Base-by-base conservation (phyloP, 2,329 filamentous ascomycete genomes). In the Ascochyta rabiei region DNA sequence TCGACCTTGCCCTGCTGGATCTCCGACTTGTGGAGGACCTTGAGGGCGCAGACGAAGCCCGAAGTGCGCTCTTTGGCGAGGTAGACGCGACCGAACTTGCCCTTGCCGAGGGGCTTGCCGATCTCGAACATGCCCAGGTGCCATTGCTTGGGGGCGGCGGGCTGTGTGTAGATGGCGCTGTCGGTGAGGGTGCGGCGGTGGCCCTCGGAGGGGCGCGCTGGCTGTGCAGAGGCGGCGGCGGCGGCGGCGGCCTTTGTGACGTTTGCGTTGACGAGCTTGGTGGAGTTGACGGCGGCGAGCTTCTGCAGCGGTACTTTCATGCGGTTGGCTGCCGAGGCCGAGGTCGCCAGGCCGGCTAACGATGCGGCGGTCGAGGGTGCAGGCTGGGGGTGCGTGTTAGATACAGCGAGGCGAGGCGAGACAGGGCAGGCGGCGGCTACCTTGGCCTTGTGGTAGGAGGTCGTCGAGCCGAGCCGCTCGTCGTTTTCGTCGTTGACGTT, bases 111-210 rank as follows among this genome's bases (percentile, higher is more conserved):
- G 1, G 90, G 90, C 64, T 91, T 89, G 34, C 90, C 90, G 61
- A 96, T 96, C 75, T 96, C 92, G 74, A 96, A 96, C 90, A 96
- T 96, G 76, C 91, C 90, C 4, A 96, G 85, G 72, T 96, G 91
- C 77, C 93, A 93, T 64, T 91, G 68, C 60, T 79, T 78, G 16
- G 74, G 69, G 1, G 73, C 61, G 1, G 67, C 62, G 37, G 77
- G 72, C 53, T 73, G 69, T 47, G 68, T 59, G 67, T 72, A 71
- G 61, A 76, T 45, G 47, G 81, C 81, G 39, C 80, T 79, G 62
- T 87, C 84, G 15, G 71, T 74, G 69, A 73, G 61, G 67, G 71
- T 75, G 72, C 71, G 62, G 71, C 75, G 46, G 75, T 30, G 80
- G 75, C 61, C 56, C 56, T 76, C 73, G 0, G 75, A 74, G 2